Conservation (phyloP, 2,329 filamentous ascomycete species). For the Westerdykella aurantiaca region DNA sequence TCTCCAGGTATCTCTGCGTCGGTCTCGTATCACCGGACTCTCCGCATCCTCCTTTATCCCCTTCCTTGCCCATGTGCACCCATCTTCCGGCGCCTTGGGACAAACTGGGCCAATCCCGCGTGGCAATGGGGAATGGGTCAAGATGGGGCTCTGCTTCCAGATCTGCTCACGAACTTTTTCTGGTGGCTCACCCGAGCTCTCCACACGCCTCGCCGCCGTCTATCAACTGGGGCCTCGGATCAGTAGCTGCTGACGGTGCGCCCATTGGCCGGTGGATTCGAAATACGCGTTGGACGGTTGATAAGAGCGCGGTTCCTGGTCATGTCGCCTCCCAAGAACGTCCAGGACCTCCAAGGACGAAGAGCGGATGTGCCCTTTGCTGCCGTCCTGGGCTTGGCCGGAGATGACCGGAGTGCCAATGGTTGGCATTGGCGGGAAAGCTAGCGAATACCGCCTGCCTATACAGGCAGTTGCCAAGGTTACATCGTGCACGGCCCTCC, state of each 20-base stretch:
- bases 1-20: too few species aligned
- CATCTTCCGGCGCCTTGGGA: too few species aligned
- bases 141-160: background rate
- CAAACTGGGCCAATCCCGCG: too few species aligned
- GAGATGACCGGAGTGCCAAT: background rate
- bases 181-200: background rate
- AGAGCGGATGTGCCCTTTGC: background rate
- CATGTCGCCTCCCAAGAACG: background rate
- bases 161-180: background rate
- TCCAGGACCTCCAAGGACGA: background rate
- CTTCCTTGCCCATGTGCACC: too few species aligned
- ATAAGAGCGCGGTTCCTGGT: background rate
- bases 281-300: background rate
- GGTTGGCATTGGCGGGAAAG: background rate
- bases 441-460: background rate
- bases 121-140: too few species aligned
- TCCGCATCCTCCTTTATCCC: too few species aligned
- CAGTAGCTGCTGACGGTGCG: background rate
- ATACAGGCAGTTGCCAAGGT: background rate
- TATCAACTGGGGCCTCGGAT: background rate
- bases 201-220: background rate
- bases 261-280: background rate
- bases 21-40: too few species aligned
- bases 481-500: background rate
- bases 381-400: background rate